Evolutionary conservation across 768 basidiomycete species (phyloP).

Genomic region (Auriscalpium vulgare): DNA sequence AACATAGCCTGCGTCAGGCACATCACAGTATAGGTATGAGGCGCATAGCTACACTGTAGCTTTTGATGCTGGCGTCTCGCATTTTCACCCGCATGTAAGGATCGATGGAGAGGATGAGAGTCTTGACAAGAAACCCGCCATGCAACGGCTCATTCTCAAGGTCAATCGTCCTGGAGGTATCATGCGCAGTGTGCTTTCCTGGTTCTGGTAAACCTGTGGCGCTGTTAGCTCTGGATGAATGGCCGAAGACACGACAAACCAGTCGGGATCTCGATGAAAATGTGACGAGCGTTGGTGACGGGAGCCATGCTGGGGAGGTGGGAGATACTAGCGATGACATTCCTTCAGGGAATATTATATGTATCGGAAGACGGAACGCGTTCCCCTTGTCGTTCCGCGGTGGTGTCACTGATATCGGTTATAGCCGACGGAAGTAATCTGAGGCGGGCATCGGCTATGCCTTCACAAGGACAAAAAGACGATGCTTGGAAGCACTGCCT

Average conservation of each 20-base stretch:
- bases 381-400: no score
- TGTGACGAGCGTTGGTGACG: slow-evolving; percentile 5
- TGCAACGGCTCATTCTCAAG: slow-evolving; percentile 4
- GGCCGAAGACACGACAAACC: slow-evolving; percentile 2
- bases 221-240: slow-evolving; percentile 1
- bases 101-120: slow-evolving; percentile 30
- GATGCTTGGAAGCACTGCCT: no score
- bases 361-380: no score
- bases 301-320: not conserved
- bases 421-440: no score
- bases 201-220: slow-evolving; percentile 10
- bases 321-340: not conserved
- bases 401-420: no score
- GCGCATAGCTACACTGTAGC: not conserved
- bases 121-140: slow-evolving; percentile 10
- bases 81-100: slow-evolving; percentile 24
- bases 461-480: no score
- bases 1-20: not conserved
- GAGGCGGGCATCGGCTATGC: no score
- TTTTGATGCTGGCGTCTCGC: slow-evolving; percentile 6
- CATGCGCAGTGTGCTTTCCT: slow-evolving; percentile 5
- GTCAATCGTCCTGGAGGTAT: slow-evolving; percentile 8
- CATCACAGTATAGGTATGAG: not conserved
- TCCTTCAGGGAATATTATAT: no score
- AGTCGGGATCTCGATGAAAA: slow-evolving; percentile 6